Conservation (phyloP, 2,329 filamentous ascomycete genomes). For the Aspergillus sp. region DNA sequence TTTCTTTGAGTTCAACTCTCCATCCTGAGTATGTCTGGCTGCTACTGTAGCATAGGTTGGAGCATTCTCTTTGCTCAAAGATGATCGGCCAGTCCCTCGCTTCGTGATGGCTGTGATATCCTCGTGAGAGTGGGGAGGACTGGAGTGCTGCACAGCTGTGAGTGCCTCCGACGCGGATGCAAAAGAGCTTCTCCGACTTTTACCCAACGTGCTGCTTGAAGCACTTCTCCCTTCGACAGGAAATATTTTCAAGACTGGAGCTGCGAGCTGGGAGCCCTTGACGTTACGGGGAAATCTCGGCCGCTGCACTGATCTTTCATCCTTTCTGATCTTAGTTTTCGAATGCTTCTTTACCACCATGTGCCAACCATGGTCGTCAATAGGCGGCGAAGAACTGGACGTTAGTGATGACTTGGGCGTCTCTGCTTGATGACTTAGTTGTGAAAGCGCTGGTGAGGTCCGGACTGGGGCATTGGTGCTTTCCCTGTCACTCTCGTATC, state of each 20-base stretch:
- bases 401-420: constrained; percentile 24
- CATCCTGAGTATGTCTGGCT: constrained; percentile 26
- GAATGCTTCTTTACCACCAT: constrained; percentile 27
- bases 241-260: constrained; percentile 30
- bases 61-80: constrained; percentile 29
- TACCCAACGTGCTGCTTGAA: constrained; percentile 26
- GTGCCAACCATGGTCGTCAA: constrained; percentile 37
- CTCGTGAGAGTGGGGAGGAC: constrained; percentile 29
- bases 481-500: constrained; percentile 40
- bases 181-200: constrained; percentile 23
- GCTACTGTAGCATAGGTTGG: constrained; percentile 40
- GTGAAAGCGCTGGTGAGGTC: constrained; percentile 34
- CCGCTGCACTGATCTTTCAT: constrained; percentile 17
- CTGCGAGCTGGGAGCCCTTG: constrained; percentile 22
- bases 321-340: constrained; percentile 18
- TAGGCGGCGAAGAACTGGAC: constrained; percentile 25
- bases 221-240: constrained; percentile 34
- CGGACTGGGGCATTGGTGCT: constrained; percentile 17
- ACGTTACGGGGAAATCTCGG: constrained; percentile 23
- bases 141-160: constrained; percentile 41
- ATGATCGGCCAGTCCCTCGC: constrained; percentile 5
- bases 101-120: constrained; percentile 15
- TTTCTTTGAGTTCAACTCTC: constrained; percentile 18
- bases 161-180: constrained; percentile 44
- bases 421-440: constrained; percentile 35